Conservation (phyloP, 345 rosid genomes). For the Salix dunnii region DNA sequence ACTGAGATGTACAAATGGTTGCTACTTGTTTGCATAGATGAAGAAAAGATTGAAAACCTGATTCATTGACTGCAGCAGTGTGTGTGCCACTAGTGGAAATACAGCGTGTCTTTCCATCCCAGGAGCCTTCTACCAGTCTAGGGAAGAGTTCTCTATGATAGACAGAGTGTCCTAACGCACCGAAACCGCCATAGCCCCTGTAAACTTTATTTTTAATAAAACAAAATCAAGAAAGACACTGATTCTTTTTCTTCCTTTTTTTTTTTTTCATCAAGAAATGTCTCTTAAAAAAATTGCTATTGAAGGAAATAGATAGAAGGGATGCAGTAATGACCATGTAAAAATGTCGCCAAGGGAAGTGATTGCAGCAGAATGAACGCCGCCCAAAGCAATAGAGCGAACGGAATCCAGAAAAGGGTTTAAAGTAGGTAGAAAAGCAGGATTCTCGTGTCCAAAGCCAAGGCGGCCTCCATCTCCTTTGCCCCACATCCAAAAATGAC, state of each 20-base stretch:
- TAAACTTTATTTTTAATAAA: constrained; percentile 45
- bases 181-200: constrained; percentile 98
- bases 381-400: constrained; percentile 65
- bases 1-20: too few species aligned
- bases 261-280: too few species aligned
- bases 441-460: constrained; percentile 78
- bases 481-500: constrained; percentile 83
- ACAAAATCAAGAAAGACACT: constrained; percentile 9
- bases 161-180: constrained; percentile 90
- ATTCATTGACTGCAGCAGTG: constrained; percentile 73
- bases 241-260: background rate
- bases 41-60: constrained; percentile 44
- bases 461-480: constrained; percentile 95
- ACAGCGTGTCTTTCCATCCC: constrained; percentile 48
- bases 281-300: background rate
- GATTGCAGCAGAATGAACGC: constrained; percentile 82
- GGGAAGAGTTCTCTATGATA: constrained; percentile 80
- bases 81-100: constrained; percentile 86
- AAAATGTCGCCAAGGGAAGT: constrained; percentile 60
- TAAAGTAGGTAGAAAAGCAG: constrained; percentile 61
- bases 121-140: constrained; percentile 69
- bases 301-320: background rate
- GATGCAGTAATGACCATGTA: constrained; percentile 58
- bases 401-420: constrained; percentile 61
- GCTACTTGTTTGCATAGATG: background rate